These are phyloP conservation scores for Tylopilus balloui DNA, from an alignment of 768 basidiomycete species.

Conservation along the genomic window DNA sequence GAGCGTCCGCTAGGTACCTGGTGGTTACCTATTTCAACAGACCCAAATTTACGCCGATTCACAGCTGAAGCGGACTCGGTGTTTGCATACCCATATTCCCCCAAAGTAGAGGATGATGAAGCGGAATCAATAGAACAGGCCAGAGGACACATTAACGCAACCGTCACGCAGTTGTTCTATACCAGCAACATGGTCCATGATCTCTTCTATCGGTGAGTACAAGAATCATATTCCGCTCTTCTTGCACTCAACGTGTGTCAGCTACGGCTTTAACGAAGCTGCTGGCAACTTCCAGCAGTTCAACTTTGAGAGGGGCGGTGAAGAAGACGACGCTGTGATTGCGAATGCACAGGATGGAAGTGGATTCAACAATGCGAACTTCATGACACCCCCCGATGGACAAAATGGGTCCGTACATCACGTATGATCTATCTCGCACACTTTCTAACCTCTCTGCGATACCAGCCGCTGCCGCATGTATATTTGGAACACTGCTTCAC, in stretches of 20 bases:
- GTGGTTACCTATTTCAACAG: not conserved
- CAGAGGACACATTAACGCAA: constrained; percentile 78
- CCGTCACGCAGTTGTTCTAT: constrained; percentile 87
- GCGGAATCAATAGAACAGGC: constrained; percentile 65
- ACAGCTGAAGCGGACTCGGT: constrained; percentile 6
- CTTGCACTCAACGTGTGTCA: constrained; percentile 25
- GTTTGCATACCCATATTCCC: constrained; percentile 76
- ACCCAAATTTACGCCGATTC: not conserved
- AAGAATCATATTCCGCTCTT: not conserved
- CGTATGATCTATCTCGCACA: not conserved
- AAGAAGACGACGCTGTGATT: constrained; percentile 85
- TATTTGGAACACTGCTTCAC: constrained; percentile 86
- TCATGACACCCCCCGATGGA: constrained; percentile 81
- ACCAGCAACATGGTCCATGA: constrained; percentile 80
- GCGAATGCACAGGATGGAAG: constrained; percentile 94
- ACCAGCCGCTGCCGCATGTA: constrained; percentile 85
- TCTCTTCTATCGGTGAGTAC: constrained; percentile 62
- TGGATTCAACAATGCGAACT: constrained; percentile 91
- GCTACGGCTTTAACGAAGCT: constrained; percentile 88
- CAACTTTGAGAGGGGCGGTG: constrained; percentile 91
- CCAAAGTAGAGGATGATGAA: constrained; percentile 48
- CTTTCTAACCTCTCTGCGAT: not conserved
- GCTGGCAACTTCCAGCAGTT: constrained; percentile 97
- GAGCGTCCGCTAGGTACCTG: constrained; percentile 63
- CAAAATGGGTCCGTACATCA: constrained; percentile 56